Evolutionary conservation across 176 grass and related monocot genomes (phyloP).

Genomic region (Saccharum spontaneum): DNA sequence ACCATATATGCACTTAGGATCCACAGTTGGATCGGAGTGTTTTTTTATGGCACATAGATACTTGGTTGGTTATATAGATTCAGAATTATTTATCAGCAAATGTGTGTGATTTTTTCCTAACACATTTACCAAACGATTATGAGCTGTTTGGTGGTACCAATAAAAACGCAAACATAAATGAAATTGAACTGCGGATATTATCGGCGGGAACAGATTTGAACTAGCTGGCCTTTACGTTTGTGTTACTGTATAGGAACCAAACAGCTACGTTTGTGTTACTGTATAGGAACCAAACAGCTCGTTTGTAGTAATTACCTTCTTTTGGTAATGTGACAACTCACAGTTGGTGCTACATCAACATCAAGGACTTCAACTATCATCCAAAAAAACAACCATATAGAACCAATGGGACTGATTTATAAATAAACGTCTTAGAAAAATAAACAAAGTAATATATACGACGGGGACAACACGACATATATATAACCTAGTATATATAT

Average conservation of each 20-base stretch:
- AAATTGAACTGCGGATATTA: too few species aligned
- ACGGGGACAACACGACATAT: background rate
- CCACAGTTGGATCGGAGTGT: background rate
- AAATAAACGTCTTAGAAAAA: background rate
- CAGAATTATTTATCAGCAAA: background rate
- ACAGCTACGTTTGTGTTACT: background rate
- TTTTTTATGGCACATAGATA: background rate
- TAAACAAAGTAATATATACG: background rate
- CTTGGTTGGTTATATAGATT: background rate
- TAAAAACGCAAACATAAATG: too few species aligned
- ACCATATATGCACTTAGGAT: background rate
- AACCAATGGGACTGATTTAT: background rate
- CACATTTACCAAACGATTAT: background rate
- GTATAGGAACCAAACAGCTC: too few species aligned
- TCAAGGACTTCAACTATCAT: background rate
- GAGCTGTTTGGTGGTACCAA: too few species aligned
- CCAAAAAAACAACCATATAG: background rate
- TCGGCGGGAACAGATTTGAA: too few species aligned
- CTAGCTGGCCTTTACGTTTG: too few species aligned
- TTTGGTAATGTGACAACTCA: background rate
- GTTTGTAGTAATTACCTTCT: background rate
- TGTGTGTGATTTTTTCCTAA: background rate
- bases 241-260: too few species aligned
- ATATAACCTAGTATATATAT: background rate
- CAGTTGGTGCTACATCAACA: background rate